Base-by-base conservation (phyloP, 495 filamentous ascomycete species). In the Hapsidospora chrysogenum region DNA sequence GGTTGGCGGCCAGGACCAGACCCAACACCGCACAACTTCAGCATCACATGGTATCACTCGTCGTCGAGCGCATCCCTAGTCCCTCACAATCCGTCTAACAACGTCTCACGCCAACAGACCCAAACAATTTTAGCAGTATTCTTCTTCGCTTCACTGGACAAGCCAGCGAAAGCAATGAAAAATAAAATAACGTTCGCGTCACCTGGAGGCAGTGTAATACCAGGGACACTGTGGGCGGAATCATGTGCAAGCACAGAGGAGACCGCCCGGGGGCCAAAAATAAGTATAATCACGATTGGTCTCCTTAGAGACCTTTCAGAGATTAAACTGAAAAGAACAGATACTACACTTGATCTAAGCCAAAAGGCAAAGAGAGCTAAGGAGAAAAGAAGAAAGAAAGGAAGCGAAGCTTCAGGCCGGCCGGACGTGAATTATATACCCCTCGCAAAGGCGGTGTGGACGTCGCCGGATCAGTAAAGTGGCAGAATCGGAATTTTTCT, bases 291-390 rank as follows among this genome's bases (percentile, higher is more conserved):
- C 76, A 74, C 65, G 64, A 29, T 69, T 68, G 76, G 68, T 69
- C 64, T 64, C 63, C 63, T 58, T 78, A 71, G 74, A 53, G 48
- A 46, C 58, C 51, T 71, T 71, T 67, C 67, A 74, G 68, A 69
- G 66, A 72, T 86, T 85, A 86, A 84, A 86, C 80, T 87, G 77
- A 85, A 86, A 86, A 92, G 83, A 92, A 92, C 83, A 92, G 83
- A 89, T 92, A 89, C 82, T 87, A 89, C 81, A 89, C 83, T 86
- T 87, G 83, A 92, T 87, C 83, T 87, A 78, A 80, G 75, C 75
- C 75, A 77, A 73, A 72, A 70, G 74, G 73, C 70, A 64, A 63
- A 60, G 56, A 58, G 56, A 62, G 57, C 52, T 60, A 37, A 51
- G 44, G 56, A 59, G 43, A 41, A 54, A 60, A 59, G 30, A 43